Evolutionary conservation across 257 asterid genomes (phyloP).

Genomic region (Gynochthodes officinalis): DNA sequence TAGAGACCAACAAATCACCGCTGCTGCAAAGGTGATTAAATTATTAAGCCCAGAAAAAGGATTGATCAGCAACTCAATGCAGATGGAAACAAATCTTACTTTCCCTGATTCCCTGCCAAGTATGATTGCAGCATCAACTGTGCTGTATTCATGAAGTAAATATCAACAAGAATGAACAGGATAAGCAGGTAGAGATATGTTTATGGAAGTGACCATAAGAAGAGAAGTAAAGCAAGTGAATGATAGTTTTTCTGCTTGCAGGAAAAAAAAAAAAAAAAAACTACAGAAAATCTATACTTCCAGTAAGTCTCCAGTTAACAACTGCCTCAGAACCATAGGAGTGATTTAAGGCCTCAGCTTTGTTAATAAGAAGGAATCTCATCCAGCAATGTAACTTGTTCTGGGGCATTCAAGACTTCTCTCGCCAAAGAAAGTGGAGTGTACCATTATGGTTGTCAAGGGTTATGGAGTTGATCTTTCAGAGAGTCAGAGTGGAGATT

Average conservation of each 20-base stretch:
- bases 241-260: too few relatives aligned
- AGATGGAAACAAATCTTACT: constrained; percentile 5
- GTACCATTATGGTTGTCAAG: not conserved
- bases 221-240: too few relatives aligned
- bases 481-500: too few relatives aligned
- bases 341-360: too few relatives aligned
- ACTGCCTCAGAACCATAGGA: too few relatives aligned
- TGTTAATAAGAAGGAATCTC: too few relatives aligned
- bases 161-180: not conserved
- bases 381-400: not conserved
- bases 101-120: constrained; percentile 46
- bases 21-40: constrained; percentile 54
- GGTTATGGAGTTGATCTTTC: not conserved
- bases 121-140: constrained; percentile 69
- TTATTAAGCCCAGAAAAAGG: constrained; percentile 43
- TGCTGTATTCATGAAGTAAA: constrained; percentile 40
- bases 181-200: not conserved
- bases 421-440: not conserved
- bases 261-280: too few relatives aligned
- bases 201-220: not conserved
- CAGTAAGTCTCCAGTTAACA: too few relatives aligned
- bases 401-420: not conserved
- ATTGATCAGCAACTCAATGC: constrained; percentile 17
- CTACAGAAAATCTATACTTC: too few relatives aligned
- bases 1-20: constrained; percentile 51